Base-by-base conservation (phyloP, 495 filamentous ascomycete species). In the Hypoxylon subgilvum region DNA sequence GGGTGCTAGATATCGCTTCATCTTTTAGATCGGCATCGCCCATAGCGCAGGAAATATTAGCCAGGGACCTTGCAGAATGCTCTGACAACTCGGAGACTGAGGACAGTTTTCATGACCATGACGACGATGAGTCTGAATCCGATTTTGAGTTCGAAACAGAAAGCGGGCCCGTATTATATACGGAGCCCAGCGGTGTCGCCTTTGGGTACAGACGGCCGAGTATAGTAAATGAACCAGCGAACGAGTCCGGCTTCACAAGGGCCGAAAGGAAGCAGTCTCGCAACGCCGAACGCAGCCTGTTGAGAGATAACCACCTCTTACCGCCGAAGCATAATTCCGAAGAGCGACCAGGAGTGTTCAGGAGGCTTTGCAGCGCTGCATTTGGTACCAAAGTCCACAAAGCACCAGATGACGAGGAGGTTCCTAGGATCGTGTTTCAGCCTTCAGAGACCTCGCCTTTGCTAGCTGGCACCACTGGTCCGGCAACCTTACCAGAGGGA, bases 251-350 rank as follows among this genome's bases (percentile, higher is more conserved):
- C 23, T 67, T 89, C 32, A 84, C 81, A 0, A 82, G 82, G 41
- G 78, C 80, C 21, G 88, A 93, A 50, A 78, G 79, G 10, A 76
- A 83, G 35, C 76, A 82, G 32, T 84, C 83, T n/a, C 80, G 86
- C 14, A 74, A 83, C 18, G 88, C 92, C 41, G 91, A 94, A 71
- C 78, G 88, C 46, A 84, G 86, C 52, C 72, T 96, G 34, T 70
- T 96, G 21, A 77, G 86, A 43, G 91, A 96, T 63, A 94, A 93
- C 65, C 76, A 88, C 63, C 69, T 94, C 50, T 80, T 91, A 10
- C 80, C 84, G 6, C 82, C 86, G 12, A 86, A 88, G 59, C 82
- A 86, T 63, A 72, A 75, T 4, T 6, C 44, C 22, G 27, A 57
- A 47, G 22, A 39, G 61, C 46, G 55, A 42, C 38, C 52, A 17